A percentile compares a stretch with the other conserved stretches of the same genome.
Conservation (phyloP, 176 grass and related monocot species). For the Calamus simplicifolius region DNA sequence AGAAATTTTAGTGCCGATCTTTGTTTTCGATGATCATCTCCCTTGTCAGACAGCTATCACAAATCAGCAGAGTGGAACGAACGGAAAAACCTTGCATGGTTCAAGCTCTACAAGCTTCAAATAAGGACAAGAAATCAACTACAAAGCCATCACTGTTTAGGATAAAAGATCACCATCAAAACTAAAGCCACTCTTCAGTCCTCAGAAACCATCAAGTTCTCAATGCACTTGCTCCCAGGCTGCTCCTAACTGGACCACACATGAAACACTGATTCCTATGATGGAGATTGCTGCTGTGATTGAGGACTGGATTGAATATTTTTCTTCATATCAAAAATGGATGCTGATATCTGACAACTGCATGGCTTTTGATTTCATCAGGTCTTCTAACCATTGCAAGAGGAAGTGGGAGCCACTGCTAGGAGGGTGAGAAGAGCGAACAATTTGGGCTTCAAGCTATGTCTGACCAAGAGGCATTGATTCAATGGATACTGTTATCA, state of each 20-base stretch:
- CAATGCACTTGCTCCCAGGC: conserved; percentile 39
- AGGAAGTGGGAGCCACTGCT: conserved; percentile 52
- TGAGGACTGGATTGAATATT: conserved; percentile 65
- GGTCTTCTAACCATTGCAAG: conserved; percentile 57
- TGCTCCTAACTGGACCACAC: conserved; percentile 35
- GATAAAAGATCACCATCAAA: too few relatives aligned
- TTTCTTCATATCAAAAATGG: conserved; percentile 96
- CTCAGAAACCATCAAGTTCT: background rate
- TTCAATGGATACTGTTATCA: conserved; percentile 62
- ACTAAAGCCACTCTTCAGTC: background rate
- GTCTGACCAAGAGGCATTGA: conserved; percentile 50
- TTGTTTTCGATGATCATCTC: too few relatives aligned
- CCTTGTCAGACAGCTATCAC: too few relatives aligned
- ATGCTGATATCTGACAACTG: conserved; percentile 79
- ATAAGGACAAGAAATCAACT: conserved; percentile 2
- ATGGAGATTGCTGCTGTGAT: conserved; percentile 41
- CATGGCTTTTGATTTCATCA: conserved; percentile 25
- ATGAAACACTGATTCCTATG: conserved; percentile 28
- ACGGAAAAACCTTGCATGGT: conserved; percentile 32
- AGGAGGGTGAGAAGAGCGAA: conserved; percentile 30
- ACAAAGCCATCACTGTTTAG: background rate
- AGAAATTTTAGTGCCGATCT: too few relatives aligned
- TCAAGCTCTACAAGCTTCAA: conserved; percentile 31
- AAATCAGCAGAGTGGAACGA: background rate
- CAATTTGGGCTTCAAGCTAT: conserved; percentile 38